Percentiles rank a stretch among this genome's conserved stretches.
Evolutionary conservation across 1,284 basidiomycete species (phyloP).

Genomic region (Stereum hirsutum): DNA sequence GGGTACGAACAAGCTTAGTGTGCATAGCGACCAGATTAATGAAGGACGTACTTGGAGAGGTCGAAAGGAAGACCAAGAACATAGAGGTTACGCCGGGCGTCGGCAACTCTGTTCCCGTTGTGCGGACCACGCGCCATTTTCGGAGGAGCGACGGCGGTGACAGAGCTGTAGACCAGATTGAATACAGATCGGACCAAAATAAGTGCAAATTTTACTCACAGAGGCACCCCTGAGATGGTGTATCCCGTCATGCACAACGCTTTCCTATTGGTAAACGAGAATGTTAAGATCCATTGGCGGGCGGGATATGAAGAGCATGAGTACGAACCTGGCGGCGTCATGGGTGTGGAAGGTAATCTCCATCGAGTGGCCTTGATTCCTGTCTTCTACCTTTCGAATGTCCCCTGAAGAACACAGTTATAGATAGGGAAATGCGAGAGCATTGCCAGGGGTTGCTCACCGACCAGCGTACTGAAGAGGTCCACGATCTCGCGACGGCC

Average conservation of each 20-base stretch:
- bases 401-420: conserved; percentile 6
- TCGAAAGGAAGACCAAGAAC: conserved; percentile 73
- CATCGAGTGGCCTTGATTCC: conserved; percentile 30
- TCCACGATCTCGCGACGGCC: conserved; percentile 41
- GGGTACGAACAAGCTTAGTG: neutral
- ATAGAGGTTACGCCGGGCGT: conserved; percentile 66
- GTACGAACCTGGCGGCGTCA: conserved; percentile 36
- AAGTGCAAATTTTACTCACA: conserved; percentile 30
- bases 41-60: conserved; percentile 50
- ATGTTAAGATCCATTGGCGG: neutral
- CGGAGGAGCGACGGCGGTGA: conserved; percentile 12
- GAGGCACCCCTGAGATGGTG: conserved; percentile 39
- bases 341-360: conserved; percentile 41
- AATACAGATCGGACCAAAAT: conserved; percentile 1
- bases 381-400: conserved; percentile 33
- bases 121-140: conserved; percentile 16
- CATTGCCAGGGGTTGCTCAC: conserved; percentile 20
- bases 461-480: conserved; percentile 47
- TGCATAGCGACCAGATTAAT: neutral
- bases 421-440: neutral
- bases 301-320: conserved; percentile 2
- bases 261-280: conserved; percentile 31
- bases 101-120: conserved; percentile 23
- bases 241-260: conserved; percentile 61
- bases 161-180: conserved; percentile 23